Conservation (phyloP, 495 filamentous ascomycete species). For the Sordaria brevicollis region DNA sequence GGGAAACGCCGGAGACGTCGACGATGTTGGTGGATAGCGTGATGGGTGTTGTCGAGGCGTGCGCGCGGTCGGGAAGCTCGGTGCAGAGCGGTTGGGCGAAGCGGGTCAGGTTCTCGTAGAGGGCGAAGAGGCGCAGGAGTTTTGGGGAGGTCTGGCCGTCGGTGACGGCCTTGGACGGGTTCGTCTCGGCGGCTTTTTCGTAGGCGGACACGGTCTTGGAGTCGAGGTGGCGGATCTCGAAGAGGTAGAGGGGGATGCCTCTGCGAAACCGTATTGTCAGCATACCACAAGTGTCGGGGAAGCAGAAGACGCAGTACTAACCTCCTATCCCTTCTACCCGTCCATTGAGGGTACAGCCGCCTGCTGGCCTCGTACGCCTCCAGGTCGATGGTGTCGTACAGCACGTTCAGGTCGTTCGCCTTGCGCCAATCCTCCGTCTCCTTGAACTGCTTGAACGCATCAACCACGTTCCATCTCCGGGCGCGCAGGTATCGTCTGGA, state of each 20-base stretch:
- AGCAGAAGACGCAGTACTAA: conserved; percentile 1
- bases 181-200: conserved; percentile 50
- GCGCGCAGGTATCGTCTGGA: conserved; percentile 70
- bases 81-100: conserved; percentile 80
- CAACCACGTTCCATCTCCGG: conserved; percentile 58
- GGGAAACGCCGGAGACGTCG: conserved; percentile 69
- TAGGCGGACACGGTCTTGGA: conserved; percentile 70
- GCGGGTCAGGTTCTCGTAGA: conserved; percentile 82
- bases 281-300: neutral
- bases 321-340: conserved; percentile 68
- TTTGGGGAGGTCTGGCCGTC: conserved; percentile 55
- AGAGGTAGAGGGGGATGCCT: conserved; percentile 84
- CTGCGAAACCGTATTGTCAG: conserved; percentile 22
- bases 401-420: conserved; percentile 59
- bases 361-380: conserved; percentile 72
- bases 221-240: conserved; percentile 72
- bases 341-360: conserved; percentile 86
- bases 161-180: conserved; percentile 38
- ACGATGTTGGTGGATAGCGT: conserved; percentile 86
- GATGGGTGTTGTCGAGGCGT: conserved; percentile 59
- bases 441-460: conserved; percentile 75
- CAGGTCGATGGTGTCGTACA: conserved; percentile 71
- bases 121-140: conserved; percentile 68
- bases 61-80: conserved; percentile 52
- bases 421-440: conserved; percentile 83